These are phyloP conservation scores for Parascedosporium putredinis DNA, from an alignment of 2,329 filamentous ascomycete genomes.

Conservation along the genomic window DNA sequence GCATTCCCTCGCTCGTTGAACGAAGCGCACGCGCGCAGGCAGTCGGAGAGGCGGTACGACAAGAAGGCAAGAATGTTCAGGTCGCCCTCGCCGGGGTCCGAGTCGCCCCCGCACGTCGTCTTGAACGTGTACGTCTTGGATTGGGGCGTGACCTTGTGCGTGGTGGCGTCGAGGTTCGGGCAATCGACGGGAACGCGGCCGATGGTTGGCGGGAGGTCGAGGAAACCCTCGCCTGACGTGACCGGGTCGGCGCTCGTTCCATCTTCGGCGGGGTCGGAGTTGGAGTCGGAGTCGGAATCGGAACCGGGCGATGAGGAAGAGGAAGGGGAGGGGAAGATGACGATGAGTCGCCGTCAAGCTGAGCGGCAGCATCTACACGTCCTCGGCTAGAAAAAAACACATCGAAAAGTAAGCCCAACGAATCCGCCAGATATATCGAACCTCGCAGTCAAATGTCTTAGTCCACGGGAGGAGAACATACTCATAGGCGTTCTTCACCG, in stretches of 20 bases:
- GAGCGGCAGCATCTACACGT: neutral
- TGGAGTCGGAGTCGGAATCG: neutral
- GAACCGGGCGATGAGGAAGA: too few relatives aligned
- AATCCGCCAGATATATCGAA: neutral
- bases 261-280: neutral
- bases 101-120: slow-evolving; percentile 3
- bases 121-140: neutral
- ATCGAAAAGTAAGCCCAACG: neutral
- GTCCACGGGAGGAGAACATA: neutral
- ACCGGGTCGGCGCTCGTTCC: neutral
- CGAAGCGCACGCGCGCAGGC: slow-evolving; percentile 8
- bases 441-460: neutral
- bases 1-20: slow-evolving; percentile 6
- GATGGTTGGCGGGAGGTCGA: neutral
- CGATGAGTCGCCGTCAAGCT: neutral
- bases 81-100: neutral
- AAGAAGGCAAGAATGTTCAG: slow-evolving; percentile 7
- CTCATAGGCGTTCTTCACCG: slow-evolving; percentile 8
- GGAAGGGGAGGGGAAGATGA: neutral
- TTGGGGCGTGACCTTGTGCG: neutral
- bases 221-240: neutral
- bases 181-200: slow-evolving; percentile 9
- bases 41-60: slow-evolving; percentile 8
- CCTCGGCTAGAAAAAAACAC: neutral
- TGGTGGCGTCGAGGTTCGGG: slow-evolving; percentile 6